Percentiles rank a stretch among this genome's conserved stretches.
phyloP scores from a whole-genome alignment of 2,329 filamentous ascomycete genomes.

The Pseudocercospora fuligena region DNA sequence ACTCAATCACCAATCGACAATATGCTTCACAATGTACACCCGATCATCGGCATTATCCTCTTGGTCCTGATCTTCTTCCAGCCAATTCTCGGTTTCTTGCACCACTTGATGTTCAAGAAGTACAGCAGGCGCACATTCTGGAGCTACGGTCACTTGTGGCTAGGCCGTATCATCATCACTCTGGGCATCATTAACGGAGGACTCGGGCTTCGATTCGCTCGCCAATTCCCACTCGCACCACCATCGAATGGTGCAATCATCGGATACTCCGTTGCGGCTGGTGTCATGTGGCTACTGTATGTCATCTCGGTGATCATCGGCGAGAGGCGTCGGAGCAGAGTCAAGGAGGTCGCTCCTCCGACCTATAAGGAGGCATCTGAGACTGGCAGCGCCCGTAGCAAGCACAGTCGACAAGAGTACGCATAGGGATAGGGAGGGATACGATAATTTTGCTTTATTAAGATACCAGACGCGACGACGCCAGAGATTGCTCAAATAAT shows the following conservation, averaged over 20 bases:
- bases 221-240: conserved; percentile 40
- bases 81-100: conserved; percentile 57
- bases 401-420: conserved; percentile 19
- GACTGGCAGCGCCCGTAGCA: conserved; percentile 17
- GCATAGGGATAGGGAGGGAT: background rate
- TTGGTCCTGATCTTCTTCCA: conserved; percentile 60
- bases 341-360: conserved; percentile 10
- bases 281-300: conserved; percentile 52
- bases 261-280: conserved; percentile 57
- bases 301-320: conserved; percentile 36
- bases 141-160: conserved; percentile 59
- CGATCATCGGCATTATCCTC: conserved; percentile 60
- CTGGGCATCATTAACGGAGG: conserved; percentile 63
- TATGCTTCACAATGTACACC: conserved; percentile 49
- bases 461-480: background rate
- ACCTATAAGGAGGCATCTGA: conserved; percentile 20
- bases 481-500: background rate
- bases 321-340: conserved; percentile 22
- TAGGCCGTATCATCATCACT: conserved; percentile 56
- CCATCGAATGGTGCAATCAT: conserved; percentile 47
- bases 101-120: conserved; percentile 59
- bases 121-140: conserved; percentile 52
- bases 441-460: background rate
- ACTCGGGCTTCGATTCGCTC: conserved; percentile 56
- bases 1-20: conserved; percentile 45